Evolutionary conservation across 371 early-diverging fungal genomes (phyloP).

Genomic region (Choanephora cucurbitarum): DNA sequence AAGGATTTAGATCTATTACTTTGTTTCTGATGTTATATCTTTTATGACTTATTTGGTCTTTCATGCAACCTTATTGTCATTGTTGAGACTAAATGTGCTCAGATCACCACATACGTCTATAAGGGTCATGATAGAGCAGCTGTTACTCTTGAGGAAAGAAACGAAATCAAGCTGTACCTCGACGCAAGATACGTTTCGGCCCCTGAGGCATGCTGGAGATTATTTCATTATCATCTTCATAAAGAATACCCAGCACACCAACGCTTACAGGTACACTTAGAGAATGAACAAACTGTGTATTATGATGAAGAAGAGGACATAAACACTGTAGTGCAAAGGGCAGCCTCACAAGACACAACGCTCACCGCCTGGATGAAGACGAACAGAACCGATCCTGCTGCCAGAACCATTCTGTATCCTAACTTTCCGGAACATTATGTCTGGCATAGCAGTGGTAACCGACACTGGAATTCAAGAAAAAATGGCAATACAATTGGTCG

Average conservation of each 20-base stretch:
- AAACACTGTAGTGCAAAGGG: neutral
- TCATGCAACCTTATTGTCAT: too few relatives aligned
- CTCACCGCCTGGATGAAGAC: neutral
- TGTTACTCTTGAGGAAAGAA: too few relatives aligned
- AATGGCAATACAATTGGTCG: constrained; percentile 13
- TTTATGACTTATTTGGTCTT: too few relatives aligned
- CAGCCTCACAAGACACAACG: neutral
- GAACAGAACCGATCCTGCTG: neutral
- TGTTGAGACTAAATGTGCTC: too few relatives aligned
- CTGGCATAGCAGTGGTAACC: neutral
- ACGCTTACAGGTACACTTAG: neutral
- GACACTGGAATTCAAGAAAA: neutral
- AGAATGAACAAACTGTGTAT: too few relatives aligned
- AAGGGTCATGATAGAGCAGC: constrained; percentile 25
- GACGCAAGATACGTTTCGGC: constrained; percentile 28
- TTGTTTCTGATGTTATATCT: too few relatives aligned
- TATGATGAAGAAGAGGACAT: neutral
- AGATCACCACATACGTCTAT: too few relatives aligned
- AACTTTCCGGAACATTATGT: constrained; percentile 20
- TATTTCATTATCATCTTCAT: constrained; percentile 24
- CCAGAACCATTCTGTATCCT: constrained; percentile 11
- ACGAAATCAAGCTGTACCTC: too few relatives aligned
- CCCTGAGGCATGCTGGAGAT: constrained; percentile 27
- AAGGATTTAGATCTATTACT: too few relatives aligned
- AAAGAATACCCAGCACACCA: constrained; percentile 10